Conservation (phyloP, 2,329 filamentous ascomycete species). For the Exophiala xenobiotica region DNA sequence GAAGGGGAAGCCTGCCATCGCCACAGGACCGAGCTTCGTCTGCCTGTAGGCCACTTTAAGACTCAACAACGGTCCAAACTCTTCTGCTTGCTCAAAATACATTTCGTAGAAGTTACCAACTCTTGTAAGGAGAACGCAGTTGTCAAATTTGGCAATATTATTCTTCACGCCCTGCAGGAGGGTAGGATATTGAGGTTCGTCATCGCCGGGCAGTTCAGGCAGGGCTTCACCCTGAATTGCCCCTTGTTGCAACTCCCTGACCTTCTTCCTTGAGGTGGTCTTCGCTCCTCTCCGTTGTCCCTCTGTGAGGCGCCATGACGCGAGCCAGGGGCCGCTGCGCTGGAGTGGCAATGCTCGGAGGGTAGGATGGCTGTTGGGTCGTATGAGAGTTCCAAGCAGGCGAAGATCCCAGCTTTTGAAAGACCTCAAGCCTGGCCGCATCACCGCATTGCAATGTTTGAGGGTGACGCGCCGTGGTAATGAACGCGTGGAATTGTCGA, state of each 20-base stretch:
- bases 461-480: background rate
- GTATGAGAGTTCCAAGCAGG: background rate
- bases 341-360: background rate
- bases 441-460: background rate
- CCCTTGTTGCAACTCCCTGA: conserved; percentile 58
- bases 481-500: background rate
- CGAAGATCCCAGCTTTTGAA: background rate
- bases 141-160: conserved; percentile 87
- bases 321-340: background rate
- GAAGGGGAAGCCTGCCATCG: conserved; percentile 95
- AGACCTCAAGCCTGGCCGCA: background rate
- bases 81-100: conserved; percentile 93
- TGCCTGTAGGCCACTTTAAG: conserved; percentile 81
- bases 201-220: conserved; percentile 44
- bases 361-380: background rate
- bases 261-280: conserved; percentile 32
- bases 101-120: conserved; percentile 97
- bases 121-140: conserved; percentile 86
- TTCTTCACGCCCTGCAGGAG: conserved; percentile 81
- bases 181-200: conserved; percentile 70
- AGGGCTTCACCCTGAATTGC: conserved; percentile 46
- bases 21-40: conserved; percentile 62
- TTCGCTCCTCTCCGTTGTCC: conserved; percentile 24
- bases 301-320: conserved; percentile 1
- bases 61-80: conserved; percentile 80